Conservation (phyloP, 1,284 basidiomycete species). For the Ustilago bromivora region DNA sequence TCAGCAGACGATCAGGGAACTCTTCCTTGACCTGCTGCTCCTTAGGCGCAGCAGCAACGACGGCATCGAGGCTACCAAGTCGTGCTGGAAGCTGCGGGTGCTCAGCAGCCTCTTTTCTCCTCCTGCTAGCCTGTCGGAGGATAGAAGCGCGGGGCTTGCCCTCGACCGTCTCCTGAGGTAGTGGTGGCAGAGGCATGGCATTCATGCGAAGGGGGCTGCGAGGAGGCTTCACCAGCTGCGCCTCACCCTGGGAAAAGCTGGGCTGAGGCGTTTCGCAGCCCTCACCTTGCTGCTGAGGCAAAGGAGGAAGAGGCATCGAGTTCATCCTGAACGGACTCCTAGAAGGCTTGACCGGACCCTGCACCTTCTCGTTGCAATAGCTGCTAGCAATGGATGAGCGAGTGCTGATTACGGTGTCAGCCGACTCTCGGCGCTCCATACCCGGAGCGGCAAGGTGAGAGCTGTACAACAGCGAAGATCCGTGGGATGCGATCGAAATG, state of each 20-base stretch:
- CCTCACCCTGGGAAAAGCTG: neutral
- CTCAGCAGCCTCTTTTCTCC: constrained; percentile 22
- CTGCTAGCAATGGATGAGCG: constrained; percentile 47
- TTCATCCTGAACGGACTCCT: constrained; percentile 29
- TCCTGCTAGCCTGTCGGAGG: constrained; percentile 27
- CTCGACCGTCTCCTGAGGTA: constrained; percentile 12
- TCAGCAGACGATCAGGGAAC: constrained; percentile 39
- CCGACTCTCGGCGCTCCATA: constrained; percentile 23
- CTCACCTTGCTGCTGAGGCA: constrained; percentile 18
- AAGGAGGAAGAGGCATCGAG: constrained; percentile 11
- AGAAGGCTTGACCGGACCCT: constrained; percentile 23
- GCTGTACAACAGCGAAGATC: constrained; percentile 39
- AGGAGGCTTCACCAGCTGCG: neutral
- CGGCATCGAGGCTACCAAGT: constrained; percentile 28
- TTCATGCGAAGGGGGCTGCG: constrained; percentile 27
- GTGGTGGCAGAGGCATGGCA: constrained; percentile 33
- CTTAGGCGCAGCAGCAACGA: constrained; percentile 37
- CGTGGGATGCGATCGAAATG: constrained; percentile 32
- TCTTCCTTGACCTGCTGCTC: constrained; percentile 28
- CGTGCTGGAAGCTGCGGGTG: constrained; percentile 27
- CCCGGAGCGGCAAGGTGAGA: constrained; percentile 22
- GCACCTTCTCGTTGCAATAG: constrained; percentile 17
- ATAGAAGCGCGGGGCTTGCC: constrained; percentile 11
- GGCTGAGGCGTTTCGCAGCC: constrained; percentile 21
- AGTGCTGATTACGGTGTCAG: constrained; percentile 29